Evolutionary conservation across 768 basidiomycete genomes (phyloP).

Genomic region (Sporobolomyces pararoseus): DNA sequence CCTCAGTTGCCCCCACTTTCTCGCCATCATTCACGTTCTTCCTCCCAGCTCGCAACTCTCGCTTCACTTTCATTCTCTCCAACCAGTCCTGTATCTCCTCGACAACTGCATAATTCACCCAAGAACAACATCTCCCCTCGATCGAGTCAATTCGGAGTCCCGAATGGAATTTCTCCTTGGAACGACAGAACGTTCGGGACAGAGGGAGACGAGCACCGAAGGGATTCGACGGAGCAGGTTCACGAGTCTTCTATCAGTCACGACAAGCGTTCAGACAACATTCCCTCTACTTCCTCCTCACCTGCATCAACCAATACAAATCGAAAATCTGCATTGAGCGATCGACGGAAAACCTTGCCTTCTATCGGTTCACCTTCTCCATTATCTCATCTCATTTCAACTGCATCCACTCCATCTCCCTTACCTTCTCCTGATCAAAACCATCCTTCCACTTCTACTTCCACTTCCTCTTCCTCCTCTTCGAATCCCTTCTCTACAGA

Average conservation of each 20-base stretch:
- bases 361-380: not conserved
- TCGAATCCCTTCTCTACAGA: not conserved
- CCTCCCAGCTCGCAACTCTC: constrained; percentile 35
- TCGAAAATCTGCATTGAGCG: not conserved
- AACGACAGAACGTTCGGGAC: not conserved
- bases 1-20: constrained; percentile 8
- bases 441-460: not conserved
- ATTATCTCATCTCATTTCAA: not conserved
- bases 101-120: too few species aligned
- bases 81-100: constrained; percentile 4
- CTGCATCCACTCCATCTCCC: constrained; percentile 17
- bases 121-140: not conserved
- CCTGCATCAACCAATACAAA: not conserved
- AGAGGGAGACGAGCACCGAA: too few species aligned
- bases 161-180: constrained; percentile 3
- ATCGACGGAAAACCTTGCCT: constrained; percentile 28
- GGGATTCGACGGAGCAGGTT: too few species aligned
- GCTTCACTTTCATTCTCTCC: constrained; percentile 30
- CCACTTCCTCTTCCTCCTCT: constrained; percentile 15
- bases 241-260: not conserved
- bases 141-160: not conserved
- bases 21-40: constrained; percentile 35
- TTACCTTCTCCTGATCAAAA: constrained; percentile 11
- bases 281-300: not conserved
- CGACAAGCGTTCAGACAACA: not conserved